A percentile compares a stretch with the other conserved stretches of the same genome.
phyloP scores from a whole-genome alignment of 2,329 filamentous ascomycete species.

The Beauveria brongniartii region DNA sequence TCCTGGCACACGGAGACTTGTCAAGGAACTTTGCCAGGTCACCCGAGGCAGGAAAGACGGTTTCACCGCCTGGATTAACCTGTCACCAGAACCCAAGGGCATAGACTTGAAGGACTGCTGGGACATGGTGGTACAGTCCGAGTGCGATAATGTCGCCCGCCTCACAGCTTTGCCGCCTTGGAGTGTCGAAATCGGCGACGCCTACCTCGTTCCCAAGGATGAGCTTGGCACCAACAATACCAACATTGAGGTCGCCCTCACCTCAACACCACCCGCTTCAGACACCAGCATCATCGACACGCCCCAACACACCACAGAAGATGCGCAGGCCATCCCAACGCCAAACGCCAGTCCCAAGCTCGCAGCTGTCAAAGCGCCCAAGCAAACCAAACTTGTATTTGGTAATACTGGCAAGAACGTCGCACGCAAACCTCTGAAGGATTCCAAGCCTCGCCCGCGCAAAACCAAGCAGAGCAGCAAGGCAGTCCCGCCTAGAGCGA shows the following conservation, averaged over 20 bases:
- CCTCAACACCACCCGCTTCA: constrained; percentile 19
- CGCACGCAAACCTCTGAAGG: constrained; percentile 15
- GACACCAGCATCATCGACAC: constrained; percentile 13
- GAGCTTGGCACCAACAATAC: constrained; percentile 33
- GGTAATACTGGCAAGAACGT: constrained; percentile 16
- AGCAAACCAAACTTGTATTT: constrained; percentile 46
- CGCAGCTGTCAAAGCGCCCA: constrained; percentile 37
- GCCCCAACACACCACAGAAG: constrained; percentile 32
- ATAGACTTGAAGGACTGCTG: constrained; percentile 86
- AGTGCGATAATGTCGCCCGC: constrained; percentile 79
- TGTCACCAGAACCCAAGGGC: constrained; percentile 72
- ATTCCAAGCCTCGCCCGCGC: constrained; percentile 23
- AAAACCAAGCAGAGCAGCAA: constrained; percentile 28
- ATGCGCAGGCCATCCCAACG: constrained; percentile 46
- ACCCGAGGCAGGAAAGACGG: constrained; percentile 78
- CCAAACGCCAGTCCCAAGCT: constrained; percentile 49
- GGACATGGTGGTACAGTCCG: constrained; percentile 82
- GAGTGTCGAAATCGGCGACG: constrained; percentile 45
- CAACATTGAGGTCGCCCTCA: constrained; percentile 22
- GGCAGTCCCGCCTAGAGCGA: constrained; percentile 28
- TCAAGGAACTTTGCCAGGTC: constrained; percentile 81
- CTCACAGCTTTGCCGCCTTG: constrained; percentile 56
- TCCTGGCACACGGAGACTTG: constrained; percentile 81
- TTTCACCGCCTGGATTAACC: constrained; percentile 90
- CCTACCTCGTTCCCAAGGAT: constrained; percentile 38